Evolutionary conservation across 1,284 basidiomycete species (phyloP), one percentile per base, ranked within the genome.

Genomic region (Pascua sp.): DNA sequence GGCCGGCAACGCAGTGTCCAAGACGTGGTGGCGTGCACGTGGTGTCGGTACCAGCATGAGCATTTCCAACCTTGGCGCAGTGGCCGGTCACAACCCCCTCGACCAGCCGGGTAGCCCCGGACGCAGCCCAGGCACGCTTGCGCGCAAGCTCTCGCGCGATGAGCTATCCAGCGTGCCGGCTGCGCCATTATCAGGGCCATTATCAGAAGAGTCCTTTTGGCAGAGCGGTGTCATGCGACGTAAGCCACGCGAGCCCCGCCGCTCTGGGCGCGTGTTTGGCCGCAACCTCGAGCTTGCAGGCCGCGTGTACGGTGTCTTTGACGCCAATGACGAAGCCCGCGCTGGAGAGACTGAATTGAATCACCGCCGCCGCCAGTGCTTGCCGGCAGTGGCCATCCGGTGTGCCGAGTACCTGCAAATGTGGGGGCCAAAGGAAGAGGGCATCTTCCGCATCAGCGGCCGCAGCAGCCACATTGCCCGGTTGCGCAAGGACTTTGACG

Each of bases 401-500:
- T 67, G 68, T 18, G 70, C 75, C 4, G 77, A 77, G 48, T 76
- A 77, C 61, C 63, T 78, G 17, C 65, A 69, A 38, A 67, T 71
- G 24, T 77, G 76, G 75, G 76, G 70, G 9, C 75, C 72, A 4
- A 70, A 74, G 42, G 77, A 79, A 60, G 77, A 79, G 60, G 77
- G 77, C 9, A 76, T 79, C 40, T 79, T 79, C 55, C 66, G 77
- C 39, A 76, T 79, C 59, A 76, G 73, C 43, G 77, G 77, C 11
- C 60, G 77, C 16, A 77, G 71, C 50, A 78, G 73, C 47, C 91
- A 94, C 77, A 81, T 91, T 38, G 77, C 82, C 11, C 86, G 84
- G 67, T 73, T 95, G 61, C 81, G 88, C 43, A 79, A 81, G 24
- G 90, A 92, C 72, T 95, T 94, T 72, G 91, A 94, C 73, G 83